Percentiles rank a stretch among this genome's conserved stretches.
Evolutionary conservation across 2,329 filamentous ascomycete genomes (phyloP).

Genomic region (Alternaria brassicae): DNA sequence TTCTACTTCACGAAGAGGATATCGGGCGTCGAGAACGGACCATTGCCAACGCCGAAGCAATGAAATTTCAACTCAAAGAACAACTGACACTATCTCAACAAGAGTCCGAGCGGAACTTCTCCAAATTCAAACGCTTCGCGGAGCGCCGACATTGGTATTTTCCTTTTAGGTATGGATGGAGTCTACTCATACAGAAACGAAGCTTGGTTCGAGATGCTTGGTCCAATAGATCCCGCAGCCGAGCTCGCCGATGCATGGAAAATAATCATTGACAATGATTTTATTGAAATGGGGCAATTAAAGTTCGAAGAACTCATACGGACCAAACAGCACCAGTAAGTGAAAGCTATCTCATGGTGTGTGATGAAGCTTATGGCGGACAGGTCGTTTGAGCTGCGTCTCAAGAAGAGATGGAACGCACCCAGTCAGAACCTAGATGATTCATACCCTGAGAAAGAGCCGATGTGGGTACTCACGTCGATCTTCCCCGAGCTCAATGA

Average conservation of each 20-base stretch:
- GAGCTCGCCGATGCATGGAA: constrained; percentile 30
- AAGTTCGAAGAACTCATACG: constrained; percentile 24
- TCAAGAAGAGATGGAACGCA: constrained; percentile 47
- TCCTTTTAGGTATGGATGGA: constrained; percentile 48
- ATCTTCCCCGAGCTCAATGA: constrained; percentile 38
- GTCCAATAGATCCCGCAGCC: constrained; percentile 14
- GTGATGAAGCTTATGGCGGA: not conserved
- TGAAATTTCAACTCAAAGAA: constrained; percentile 45
- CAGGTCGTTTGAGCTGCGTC: constrained; percentile 47
- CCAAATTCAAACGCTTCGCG: constrained; percentile 51
- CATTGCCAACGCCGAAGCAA: constrained; percentile 43
- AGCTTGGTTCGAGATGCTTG: constrained; percentile 48
- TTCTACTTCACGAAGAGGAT: constrained; percentile 51
- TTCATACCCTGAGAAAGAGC: constrained; percentile 21
- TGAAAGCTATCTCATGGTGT: not conserved
- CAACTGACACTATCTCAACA: constrained; percentile 37
- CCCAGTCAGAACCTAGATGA: constrained; percentile 17
- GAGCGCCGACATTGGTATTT: constrained; percentile 53
- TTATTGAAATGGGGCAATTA: constrained; percentile 12
- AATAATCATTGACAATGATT: constrained; percentile 26
- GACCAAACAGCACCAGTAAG: constrained; percentile 30
- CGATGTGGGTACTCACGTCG: constrained; percentile 42
- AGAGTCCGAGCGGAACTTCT: constrained; percentile 43
- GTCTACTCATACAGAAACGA: constrained; percentile 52
- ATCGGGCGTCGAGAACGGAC: constrained; percentile 46